Evolutionary conservation across 1,284 basidiomycete species (phyloP).

Genomic region (Hemileia vastatrix): DNA sequence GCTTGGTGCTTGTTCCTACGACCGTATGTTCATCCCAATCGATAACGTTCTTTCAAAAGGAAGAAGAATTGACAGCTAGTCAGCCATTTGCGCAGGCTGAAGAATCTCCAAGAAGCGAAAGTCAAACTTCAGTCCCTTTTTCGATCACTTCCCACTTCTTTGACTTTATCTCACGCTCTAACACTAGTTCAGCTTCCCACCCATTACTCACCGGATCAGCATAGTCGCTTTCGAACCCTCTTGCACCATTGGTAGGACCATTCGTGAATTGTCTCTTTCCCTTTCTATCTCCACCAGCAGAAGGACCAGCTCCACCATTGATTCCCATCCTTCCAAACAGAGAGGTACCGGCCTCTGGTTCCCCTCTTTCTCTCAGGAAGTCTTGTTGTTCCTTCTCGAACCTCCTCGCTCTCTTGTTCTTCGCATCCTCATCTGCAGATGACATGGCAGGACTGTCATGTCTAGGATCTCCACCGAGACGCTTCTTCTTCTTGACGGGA

Average conservation of each 20-base stretch:
- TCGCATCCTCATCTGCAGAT: slow-evolving; percentile 30
- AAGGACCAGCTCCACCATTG: background rate
- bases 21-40: slow-evolving; percentile 44
- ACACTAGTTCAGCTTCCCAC: background rate
- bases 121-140: too few species aligned
- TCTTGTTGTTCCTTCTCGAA: slow-evolving; percentile 39
- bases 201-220: background rate
- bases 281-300: background rate
- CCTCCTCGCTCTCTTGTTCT: slow-evolving; percentile 37
- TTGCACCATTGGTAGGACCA: background rate
- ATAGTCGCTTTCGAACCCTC: background rate
- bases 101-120: too few species aligned
- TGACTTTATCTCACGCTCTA: background rate
- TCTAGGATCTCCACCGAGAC: background rate
- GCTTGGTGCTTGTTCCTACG: slow-evolving; percentile 39
- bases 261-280: background rate
- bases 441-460: background rate
- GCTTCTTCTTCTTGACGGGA: background rate
- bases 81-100: background rate
- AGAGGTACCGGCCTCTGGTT: background rate
- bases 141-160: background rate
- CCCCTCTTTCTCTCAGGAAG: slow-evolving; percentile 28
- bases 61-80: background rate
- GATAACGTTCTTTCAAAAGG: slow-evolving; percentile 29
- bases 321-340: background rate